A percentile compares a stretch with the other conserved stretches of the same genome.
These are phyloP conservation scores for Musa itinerans DNA, from an alignment of 176 grass and related monocot species.

Conservation along the genomic window DNA sequence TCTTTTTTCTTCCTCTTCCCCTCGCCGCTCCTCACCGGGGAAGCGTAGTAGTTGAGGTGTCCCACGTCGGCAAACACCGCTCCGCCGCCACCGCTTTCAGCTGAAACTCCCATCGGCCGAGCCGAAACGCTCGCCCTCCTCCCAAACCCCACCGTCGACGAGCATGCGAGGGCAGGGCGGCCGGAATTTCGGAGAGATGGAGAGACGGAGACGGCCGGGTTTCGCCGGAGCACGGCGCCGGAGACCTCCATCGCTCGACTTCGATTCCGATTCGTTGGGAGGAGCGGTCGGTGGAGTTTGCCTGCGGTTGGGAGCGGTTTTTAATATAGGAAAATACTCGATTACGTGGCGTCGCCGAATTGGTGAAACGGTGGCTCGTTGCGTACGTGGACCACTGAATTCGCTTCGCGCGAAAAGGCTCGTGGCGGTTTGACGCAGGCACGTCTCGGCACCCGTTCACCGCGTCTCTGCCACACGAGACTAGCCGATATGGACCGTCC, in stretches of 20 bases:
- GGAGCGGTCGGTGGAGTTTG: neutral
- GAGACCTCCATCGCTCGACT: conserved; percentile 26
- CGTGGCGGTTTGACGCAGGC: neutral
- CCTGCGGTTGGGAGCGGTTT: no score
- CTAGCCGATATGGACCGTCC: neutral
- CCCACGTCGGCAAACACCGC: conserved; percentile 22
- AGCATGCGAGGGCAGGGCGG: neutral
- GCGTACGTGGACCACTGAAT: neutral
- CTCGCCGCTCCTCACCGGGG: neutral
- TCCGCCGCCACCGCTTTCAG: no score
- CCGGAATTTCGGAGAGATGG: neutral
- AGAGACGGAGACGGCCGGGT: neutral
- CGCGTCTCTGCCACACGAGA: neutral
- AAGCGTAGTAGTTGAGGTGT: conserved; percentile 30
- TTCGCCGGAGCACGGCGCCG: conserved; percentile 9
- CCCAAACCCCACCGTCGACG: neutral
- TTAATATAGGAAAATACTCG: neutral
- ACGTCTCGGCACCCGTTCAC: neutral
- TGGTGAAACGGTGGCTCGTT: neutral
- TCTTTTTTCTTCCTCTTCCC: conserved; percentile 11
- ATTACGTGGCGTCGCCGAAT: neutral
- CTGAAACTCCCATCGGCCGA: neutral
- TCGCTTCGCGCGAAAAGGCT: neutral
- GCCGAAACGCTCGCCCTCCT: conserved; percentile 16
- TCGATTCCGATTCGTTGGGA: conserved; percentile 7